Conservation (phyloP, 1,284 basidiomycete genomes). For the Moesziomyces sp. region DNA sequence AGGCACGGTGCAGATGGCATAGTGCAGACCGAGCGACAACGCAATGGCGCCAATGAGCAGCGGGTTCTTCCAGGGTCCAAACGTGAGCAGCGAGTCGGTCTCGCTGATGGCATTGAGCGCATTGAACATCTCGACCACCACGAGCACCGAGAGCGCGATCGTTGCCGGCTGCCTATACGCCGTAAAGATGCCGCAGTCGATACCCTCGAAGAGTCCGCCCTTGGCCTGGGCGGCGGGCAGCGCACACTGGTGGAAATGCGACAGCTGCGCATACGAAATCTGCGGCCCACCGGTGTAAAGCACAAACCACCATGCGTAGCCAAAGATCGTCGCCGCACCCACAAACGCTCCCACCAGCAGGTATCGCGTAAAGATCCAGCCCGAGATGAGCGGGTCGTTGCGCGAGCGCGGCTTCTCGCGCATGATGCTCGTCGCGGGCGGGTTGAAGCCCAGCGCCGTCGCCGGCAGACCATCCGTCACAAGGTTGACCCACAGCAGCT, state of each 20-base stretch:
- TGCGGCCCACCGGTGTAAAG: conserved; percentile 89
- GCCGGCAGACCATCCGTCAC: conserved; percentile 86
- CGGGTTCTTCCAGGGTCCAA: conserved; percentile 92
- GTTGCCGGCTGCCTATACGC: conserved; percentile 85
- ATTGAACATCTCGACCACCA: conserved; percentile 98
- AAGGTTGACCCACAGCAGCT: conserved; percentile 81
- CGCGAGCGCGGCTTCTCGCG: conserved; percentile 86
- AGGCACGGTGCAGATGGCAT: conserved; percentile 83
- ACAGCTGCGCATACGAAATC: conserved; percentile 90
- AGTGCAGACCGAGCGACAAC: conserved; percentile 89
- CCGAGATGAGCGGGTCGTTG: conserved; percentile 87
- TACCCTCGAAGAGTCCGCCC: conserved; percentile 77
- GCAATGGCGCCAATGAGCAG: conserved; percentile 78
- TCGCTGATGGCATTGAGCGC: conserved; percentile 99
- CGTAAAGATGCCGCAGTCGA: conserved; percentile 94
- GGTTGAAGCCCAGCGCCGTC: conserved; percentile 98
- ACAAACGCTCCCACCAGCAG: conserved; percentile 93
- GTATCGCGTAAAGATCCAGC: conserved; percentile 96
- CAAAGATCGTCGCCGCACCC: conserved; percentile 92
- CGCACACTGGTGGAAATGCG: conserved; percentile 76
- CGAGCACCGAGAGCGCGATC: conserved; percentile 92
- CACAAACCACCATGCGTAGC: conserved; percentile 99
- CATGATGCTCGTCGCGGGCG: conserved; percentile 91
- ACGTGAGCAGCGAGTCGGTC: conserved; percentile 87
- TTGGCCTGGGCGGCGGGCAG: conserved; percentile 4